A percentile compares a stretch with the other conserved stretches of the same genome.
Conservation (phyloP, 495 filamentous ascomycete species). For the Hypoxylon trugodes region DNA sequence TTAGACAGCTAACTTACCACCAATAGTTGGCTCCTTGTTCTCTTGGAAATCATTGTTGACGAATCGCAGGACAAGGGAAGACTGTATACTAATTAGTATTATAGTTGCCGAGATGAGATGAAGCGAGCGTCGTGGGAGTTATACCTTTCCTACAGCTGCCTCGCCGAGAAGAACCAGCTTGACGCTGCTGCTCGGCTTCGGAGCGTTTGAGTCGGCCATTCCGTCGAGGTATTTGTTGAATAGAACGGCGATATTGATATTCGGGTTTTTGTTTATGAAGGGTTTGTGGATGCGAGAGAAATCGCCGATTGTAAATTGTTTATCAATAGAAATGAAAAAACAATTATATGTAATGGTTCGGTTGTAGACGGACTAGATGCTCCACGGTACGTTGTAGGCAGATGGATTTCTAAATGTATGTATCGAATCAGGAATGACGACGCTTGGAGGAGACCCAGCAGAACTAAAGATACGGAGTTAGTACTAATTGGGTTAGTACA, state of each 20-base stretch:
- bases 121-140: slow-evolving; percentile 6
- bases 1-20: slow-evolving; percentile 69
- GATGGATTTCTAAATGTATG: slow-evolving; percentile 24
- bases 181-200: slow-evolving; percentile 98
- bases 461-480: neutral
- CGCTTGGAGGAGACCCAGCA: slow-evolving; percentile 34
- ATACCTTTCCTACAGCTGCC: slow-evolving; percentile 97
- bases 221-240: slow-evolving; percentile 17
- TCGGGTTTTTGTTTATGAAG: neutral
- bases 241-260: neutral
- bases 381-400: slow-evolving; percentile 16
- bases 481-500: slow-evolving; percentile 9
- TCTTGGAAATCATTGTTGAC: slow-evolving; percentile 99
- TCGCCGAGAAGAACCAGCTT: slow-evolving; percentile 98
- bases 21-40: slow-evolving; percentile 99
- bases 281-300: slow-evolving; percentile 2
- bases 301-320: slow-evolving; percentile 5
- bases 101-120: neutral
- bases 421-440: slow-evolving; percentile 47
- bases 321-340: slow-evolving; percentile 6
- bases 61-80: slow-evolving; percentile 95
- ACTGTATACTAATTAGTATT: slow-evolving; percentile 62
- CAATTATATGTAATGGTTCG: slow-evolving; percentile 21
- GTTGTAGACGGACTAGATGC: slow-evolving; percentile 6
- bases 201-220: slow-evolving; percentile 68